Conservation (phyloP, 2,329 filamentous ascomycete genomes). For the Diaporthe caulivora region DNA sequence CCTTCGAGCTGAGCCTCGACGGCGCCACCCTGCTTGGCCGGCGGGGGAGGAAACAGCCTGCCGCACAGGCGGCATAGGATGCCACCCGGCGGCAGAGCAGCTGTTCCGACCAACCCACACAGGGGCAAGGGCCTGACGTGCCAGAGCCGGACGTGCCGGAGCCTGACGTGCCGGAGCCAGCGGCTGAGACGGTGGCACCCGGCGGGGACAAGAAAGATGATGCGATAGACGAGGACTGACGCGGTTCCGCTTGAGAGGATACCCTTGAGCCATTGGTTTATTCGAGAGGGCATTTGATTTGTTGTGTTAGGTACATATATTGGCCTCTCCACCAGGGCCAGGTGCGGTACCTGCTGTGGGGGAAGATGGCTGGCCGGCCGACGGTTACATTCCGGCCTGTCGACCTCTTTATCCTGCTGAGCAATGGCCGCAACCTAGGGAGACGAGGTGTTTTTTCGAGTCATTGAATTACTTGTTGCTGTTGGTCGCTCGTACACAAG, state of each 20-base stretch:
- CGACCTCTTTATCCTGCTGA: not conserved
- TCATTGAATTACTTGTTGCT: constrained; percentile 11
- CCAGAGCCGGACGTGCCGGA: no score
- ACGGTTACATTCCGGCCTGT: not conserved
- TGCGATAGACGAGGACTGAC: not conserved
- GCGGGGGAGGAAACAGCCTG: constrained; percentile 64
- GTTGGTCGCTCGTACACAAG: constrained; percentile 24
- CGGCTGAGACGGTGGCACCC: not conserved
- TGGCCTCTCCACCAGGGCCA: not conserved
- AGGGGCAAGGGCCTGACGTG: not conserved
- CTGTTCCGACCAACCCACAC: not conserved
- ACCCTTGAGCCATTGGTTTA: constrained; percentile 1
- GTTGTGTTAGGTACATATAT: constrained; percentile 9
- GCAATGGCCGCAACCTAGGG: not conserved
- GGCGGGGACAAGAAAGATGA: not conserved
- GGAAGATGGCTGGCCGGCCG: not conserved
- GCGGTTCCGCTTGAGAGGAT: not conserved
- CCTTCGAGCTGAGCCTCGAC: constrained; percentile 92
- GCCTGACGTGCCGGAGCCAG: not conserved
- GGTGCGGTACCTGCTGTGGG: not conserved
- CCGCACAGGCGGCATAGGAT: constrained; percentile 56
- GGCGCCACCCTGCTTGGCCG: constrained; percentile 90
- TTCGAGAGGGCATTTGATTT: not conserved
- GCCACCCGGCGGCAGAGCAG: not conserved
- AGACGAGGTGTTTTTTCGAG: not conserved